These are phyloP conservation scores for Nicotiana otophora DNA, from an alignment of 257 asterid genomes.

Conservation along the genomic window DNA sequence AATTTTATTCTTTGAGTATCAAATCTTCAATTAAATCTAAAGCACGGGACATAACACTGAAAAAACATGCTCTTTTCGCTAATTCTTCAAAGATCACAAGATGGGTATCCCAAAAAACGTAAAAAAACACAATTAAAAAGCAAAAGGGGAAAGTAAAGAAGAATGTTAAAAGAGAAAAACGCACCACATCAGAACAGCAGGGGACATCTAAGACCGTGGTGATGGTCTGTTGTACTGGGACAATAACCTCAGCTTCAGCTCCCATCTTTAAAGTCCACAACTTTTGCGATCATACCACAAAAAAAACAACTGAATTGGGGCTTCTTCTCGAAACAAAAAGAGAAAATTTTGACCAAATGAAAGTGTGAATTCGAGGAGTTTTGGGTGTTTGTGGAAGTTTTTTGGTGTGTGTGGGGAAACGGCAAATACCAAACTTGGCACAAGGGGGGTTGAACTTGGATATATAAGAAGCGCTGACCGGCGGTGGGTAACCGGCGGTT, in stretches of 20 bases:
- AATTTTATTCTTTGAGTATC: not conserved
- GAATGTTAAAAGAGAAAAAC: not conserved
- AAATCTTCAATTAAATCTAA: not conserved
- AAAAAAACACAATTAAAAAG: not conserved
- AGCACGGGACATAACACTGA: not conserved
- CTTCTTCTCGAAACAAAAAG: not conserved
- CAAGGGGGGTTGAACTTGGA: not conserved
- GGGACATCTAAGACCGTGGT: not conserved
- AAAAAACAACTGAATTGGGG: not conserved
- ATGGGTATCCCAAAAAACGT: not conserved
- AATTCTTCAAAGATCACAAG: too few species aligned
- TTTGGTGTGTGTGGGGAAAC: not conserved
- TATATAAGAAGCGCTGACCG: not conserved
- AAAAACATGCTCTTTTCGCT: too few species aligned
- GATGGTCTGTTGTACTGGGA: constrained; percentile 2
- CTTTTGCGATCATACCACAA: not conserved
- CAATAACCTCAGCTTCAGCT: constrained; percentile 7
- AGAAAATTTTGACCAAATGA: not conserved
- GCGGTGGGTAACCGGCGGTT: not conserved
- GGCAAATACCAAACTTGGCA: not conserved
- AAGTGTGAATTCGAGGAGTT: not conserved
- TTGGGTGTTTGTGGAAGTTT: not conserved
- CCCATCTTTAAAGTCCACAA: not conserved
- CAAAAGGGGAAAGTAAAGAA: not conserved
- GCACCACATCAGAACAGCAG: not conserved